These are phyloP conservation scores for Phytophthora tubulina DNA, from an alignment of 352 stramenopile genomes.

Conservation along the genomic window DNA sequence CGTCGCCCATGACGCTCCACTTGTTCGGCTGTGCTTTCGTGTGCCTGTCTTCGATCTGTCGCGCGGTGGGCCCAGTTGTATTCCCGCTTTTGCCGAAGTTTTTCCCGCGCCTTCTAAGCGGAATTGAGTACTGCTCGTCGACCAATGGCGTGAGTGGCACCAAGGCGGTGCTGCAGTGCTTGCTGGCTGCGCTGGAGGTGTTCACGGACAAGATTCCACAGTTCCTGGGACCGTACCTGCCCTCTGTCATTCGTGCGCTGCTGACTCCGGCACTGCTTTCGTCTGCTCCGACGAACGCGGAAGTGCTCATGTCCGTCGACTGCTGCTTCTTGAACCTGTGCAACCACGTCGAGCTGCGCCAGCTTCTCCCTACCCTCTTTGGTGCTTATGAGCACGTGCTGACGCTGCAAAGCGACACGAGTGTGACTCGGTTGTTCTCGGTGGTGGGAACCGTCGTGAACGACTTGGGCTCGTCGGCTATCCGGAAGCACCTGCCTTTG, in stretches of 20 bases:
- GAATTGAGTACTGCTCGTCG: constrained; percentile 63
- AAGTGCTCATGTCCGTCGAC: constrained; percentile 70
- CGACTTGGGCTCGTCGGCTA: constrained; percentile 52
- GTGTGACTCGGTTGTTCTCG: constrained; percentile 74
- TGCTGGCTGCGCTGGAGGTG: constrained; percentile 78
- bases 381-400: constrained; percentile 76
- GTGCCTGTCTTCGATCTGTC: constrained; percentile 81
- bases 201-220: constrained; percentile 88
- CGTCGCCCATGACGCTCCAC: constrained; percentile 67
- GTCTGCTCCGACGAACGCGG: constrained; percentile 31
- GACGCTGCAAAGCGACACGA: constrained; percentile 53
- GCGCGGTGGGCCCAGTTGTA: constrained; percentile 71
- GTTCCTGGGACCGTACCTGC: constrained; percentile 84
- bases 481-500: constrained; percentile 76
- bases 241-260: constrained; percentile 67
- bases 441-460: constrained; percentile 76
- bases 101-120: constrained; percentile 79
- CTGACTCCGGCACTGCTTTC: constrained; percentile 63
- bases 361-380: constrained; percentile 78
- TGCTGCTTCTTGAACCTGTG: constrained; percentile 72
- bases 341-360: constrained; percentile 78
- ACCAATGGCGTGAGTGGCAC: constrained; percentile 36
- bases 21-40: constrained; percentile 87
- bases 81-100: constrained; percentile 88
- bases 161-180: constrained; percentile 76